Percentiles rank a stretch among this genome's conserved stretches.
Evolutionary conservation across 2,329 filamentous ascomycete genomes (phyloP).

Genomic region (Verticillium tricorpus): DNA sequence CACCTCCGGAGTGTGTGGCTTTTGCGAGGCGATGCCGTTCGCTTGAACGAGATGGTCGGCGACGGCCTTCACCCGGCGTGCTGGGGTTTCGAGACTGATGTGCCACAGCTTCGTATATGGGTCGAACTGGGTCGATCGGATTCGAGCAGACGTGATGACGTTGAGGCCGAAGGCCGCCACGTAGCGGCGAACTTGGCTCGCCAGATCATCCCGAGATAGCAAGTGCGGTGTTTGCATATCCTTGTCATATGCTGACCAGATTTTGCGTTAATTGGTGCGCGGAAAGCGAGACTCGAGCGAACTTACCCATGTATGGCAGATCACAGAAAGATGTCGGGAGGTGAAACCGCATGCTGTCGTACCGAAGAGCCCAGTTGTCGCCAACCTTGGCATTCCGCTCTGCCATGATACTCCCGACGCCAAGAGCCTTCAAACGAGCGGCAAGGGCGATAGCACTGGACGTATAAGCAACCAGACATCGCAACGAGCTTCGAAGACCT

Average conservation of each 20-base stretch:
- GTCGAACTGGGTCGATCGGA: constrained; percentile 21
- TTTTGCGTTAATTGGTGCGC: background rate
- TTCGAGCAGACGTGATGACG: constrained; percentile 20
- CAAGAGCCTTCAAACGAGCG: constrained; percentile 32
- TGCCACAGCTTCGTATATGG: constrained; percentile 17
- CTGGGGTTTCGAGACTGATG: background rate
- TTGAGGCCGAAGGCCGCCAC: constrained; percentile 22
- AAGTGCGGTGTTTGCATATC: constrained; percentile 10
- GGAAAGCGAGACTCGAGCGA: background rate
- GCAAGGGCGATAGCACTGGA: constrained; percentile 22
- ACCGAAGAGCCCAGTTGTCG: constrained; percentile 33
- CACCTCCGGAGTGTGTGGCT: constrained; percentile 18
- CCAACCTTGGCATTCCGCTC: constrained; percentile 29
- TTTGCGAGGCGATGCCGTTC: constrained; percentile 17
- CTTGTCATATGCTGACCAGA: constrained; percentile 8
- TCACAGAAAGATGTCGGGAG: constrained; percentile 28
- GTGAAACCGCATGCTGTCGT: constrained; percentile 33
- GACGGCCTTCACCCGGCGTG: background rate
- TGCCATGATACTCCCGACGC: constrained; percentile 27
- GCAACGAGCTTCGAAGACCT: background rate
- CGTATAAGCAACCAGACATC: background rate
- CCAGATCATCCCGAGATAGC: constrained; percentile 19
- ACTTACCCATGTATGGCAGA: constrained; percentile 24
- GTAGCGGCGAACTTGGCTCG: constrained; percentile 19
- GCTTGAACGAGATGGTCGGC: constrained; percentile 21